Conservation (phyloP, 371 early-diverging fungal species). For the Saksenaea vasiformis region DNA sequence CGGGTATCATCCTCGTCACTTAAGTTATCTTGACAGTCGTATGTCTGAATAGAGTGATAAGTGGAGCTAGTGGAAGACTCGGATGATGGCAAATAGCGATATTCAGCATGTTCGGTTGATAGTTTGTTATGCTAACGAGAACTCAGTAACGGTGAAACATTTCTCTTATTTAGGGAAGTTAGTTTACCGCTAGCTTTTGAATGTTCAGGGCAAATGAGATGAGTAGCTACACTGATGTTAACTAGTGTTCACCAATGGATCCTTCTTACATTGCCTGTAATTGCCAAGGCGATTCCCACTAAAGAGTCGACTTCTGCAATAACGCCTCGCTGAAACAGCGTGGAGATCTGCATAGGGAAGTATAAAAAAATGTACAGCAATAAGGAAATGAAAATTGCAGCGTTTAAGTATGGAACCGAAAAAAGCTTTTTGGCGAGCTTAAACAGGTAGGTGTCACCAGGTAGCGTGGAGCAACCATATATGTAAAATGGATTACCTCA, state of each 20-base stretch:
- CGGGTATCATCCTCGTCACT: constrained; percentile 20
- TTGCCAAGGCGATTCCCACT: constrained; percentile 24
- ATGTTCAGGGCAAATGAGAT: constrained; percentile 16
- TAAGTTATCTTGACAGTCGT: neutral
- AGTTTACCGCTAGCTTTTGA: constrained; percentile 27
- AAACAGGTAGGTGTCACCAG: constrained; percentile 9
- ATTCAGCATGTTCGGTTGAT: constrained; percentile 3
- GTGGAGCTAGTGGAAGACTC: constrained; percentile 16
- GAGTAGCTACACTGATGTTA: neutral
- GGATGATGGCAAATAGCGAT: neutral
- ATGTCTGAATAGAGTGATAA: constrained; percentile 5
- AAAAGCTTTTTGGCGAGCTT: neutral
- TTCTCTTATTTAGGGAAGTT: neutral
- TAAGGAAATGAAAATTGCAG: neutral
- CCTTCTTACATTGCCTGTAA: constrained; percentile 25
- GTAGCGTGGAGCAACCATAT: neutral
- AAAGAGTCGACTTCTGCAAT: constrained; percentile 16
- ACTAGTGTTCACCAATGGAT: neutral
- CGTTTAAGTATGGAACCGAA: neutral
- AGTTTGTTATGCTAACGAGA: constrained; percentile 15
- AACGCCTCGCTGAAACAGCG: neutral
- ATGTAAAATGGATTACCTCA: too few species aligned
- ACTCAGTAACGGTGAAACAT: constrained; percentile 5
- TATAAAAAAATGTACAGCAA: neutral
- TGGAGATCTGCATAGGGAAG: neutral